These are phyloP conservation scores for Trichosanthes cucumerina DNA, from an alignment of 306 rosid species.

Conservation along the genomic window DNA sequence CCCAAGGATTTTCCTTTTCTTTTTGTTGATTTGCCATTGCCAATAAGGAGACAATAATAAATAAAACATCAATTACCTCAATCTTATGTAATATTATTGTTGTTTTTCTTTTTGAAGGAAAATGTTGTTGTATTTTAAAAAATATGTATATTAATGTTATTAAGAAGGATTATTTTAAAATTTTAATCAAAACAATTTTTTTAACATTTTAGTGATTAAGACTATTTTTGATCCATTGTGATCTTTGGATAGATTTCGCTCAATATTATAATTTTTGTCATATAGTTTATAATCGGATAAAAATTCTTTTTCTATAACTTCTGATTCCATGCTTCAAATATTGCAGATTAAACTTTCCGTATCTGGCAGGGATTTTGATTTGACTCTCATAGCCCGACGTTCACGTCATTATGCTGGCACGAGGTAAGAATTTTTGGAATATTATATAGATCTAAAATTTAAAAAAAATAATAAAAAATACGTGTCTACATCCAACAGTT, in stretches of 20 bases:
- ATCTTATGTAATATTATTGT: background rate
- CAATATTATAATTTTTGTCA: background rate
- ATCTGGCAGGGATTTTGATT: constrained; percentile 44
- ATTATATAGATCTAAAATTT: background rate
- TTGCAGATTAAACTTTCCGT: constrained; percentile 59
- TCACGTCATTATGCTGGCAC: constrained; percentile 98
- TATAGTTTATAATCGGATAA: background rate
- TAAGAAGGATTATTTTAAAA: background rate
- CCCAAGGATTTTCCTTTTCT: too few species aligned
- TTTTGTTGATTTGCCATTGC: background rate
- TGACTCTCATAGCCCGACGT: constrained; percentile 83
- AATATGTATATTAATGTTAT: background rate
- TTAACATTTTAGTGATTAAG: background rate
- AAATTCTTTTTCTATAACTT: background rate
- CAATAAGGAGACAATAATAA: background rate
- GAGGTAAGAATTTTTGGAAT: constrained; percentile 28
- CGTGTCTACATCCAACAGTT: too few species aligned
- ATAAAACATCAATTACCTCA: background rate
- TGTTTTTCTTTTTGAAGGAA: background rate
- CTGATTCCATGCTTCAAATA: constrained; percentile 9
- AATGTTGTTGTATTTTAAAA: background rate
- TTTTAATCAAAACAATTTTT: background rate
- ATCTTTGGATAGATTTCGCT: background rate
- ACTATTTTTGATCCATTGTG: background rate
- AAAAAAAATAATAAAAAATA: too few species aligned